Base-by-base conservation (phyloP, 768 basidiomycete species). In the Boletus subparvulus region DNA sequence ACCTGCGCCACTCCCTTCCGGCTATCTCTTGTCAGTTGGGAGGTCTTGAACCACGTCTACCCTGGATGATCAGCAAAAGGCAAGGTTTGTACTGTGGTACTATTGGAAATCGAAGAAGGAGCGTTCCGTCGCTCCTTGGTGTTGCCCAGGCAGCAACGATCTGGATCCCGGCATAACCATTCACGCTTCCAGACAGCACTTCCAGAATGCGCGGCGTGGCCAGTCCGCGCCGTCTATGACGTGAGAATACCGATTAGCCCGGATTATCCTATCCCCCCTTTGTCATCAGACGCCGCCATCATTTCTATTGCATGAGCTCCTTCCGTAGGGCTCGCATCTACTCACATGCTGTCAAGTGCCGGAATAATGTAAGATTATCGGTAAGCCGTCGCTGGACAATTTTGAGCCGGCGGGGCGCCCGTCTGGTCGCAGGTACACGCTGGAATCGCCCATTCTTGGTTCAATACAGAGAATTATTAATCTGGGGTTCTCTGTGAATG, bases 181-280 rank as follows among this genome's bases (percentile, higher is more conserved):
- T 37, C 19, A 32, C 32, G 32, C n/a, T 36, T 16, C 19, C 32
- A 4, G 32, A 11, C 32, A 11, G 19, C n/a, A 8, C 32, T 62
- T 52, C 35, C 17, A 32, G 47, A 45, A 40, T 16, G 32, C 14
- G 10, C 28, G 33, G 30, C 32, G 37, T 46, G 49, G n/a, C 30
- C 24, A 47, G 28, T 37, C 40, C 56, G 36, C 41, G 14, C 58
- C 4, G 21, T 24, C 37, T 17, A 44, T 42, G 24, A 45, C 11
- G 50, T 58, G 42, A 40, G 60, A 62, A 62, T 40, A 30, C 54
- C 53, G 39, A 37, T n/a, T 2, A 47, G 13, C 24, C n/a, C 44
- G 61, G 60, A 50, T 13, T n/a, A 11, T 3, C 12, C 26, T 3
- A 21, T 21, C 21, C 21, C 14, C 35, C 1, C 16, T 36, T 51